Evolutionary conservation across 257 asterid species (phyloP).

Genomic region (Thymus mandschuricus): DNA sequence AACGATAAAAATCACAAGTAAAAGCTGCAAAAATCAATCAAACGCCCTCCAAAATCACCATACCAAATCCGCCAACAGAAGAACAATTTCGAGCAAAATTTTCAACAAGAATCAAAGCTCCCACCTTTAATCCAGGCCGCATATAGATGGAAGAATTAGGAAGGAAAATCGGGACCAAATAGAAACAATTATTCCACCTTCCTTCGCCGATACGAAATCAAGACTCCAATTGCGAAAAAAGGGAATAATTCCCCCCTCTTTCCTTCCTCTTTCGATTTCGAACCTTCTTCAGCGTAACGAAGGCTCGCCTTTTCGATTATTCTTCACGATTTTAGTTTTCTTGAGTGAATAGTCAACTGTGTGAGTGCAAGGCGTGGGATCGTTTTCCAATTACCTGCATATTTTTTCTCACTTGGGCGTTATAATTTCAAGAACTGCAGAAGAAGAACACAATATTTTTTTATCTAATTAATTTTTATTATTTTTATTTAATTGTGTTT

Average conservation of each 20-base stretch:
- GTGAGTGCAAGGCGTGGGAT: neutral
- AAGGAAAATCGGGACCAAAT: neutral
- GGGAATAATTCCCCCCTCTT: constrained; percentile 25
- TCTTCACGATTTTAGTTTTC: constrained; percentile 11
- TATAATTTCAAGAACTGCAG: neutral
- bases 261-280: constrained; percentile 17
- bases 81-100: constrained; percentile 4
- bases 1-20: neutral
- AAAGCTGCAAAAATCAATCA: neutral
- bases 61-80: neutral
- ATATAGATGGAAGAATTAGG: constrained; percentile 21
- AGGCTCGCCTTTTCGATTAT: constrained; percentile 1
- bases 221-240: constrained; percentile 1
- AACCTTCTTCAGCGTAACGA: constrained; percentile 8
- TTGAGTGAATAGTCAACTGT: constrained; percentile 20
- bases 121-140: constrained; percentile 38
- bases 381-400: neutral
- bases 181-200: constrained; percentile 18
- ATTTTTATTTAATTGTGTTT: neutral
- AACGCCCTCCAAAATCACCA: neutral
- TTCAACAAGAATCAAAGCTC: constrained; percentile 3
- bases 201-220: constrained; percentile 23
- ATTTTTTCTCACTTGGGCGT: neutral
- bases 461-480: too few relatives aligned
- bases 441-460: neutral